Base-by-base conservation (phyloP, 768 basidiomycete species). In the Kwoniella bestiolae region DNA sequence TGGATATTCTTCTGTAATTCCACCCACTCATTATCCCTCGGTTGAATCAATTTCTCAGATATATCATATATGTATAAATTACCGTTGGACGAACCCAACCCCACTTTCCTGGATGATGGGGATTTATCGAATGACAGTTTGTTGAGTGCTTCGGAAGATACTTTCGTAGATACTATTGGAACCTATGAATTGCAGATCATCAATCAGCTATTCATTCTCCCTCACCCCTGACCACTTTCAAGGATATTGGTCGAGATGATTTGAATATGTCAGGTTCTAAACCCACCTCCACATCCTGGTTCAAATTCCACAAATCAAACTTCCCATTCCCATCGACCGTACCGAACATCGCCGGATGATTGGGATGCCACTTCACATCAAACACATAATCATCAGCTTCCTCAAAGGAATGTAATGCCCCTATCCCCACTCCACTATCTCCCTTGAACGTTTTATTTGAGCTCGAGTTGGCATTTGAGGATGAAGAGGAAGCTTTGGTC, bases 301-400 rank as follows among this genome's bases (percentile, higher is more conserved):
- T 99, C 78, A 99, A 81, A 81, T 99, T 98, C 96, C 96, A 99
- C 41, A 99, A 77, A 75, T 97, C 92, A 80, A 99, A 97, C 80
- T 90, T 91, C 26, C 94, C 96, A 1, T 91, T 90, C 2, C 96
- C 96, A 78, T 98, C 94, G 2, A 92, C 96, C 3, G 88, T 88
- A 23, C 91, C 94, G 79, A 98, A 99, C 51, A 94, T 67, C 1
- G 95, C 93, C 14, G 96, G 96, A 82, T 99, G 94, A 14, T 87
- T 85, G 5, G 95, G 94, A 79, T 99, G 96, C 96, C 96, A 99
- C 79, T 90, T 91, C 50, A 92, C 94, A 83, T 97, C 96, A 82
- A 96, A 98, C 9, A 99, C 95, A 79, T 98, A 97, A 80, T 99
- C 96, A 77, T 94, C 93, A 12, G 94, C 91, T 81, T 97, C 95